phyloP scores from a whole-genome alignment of 2,329 filamentous ascomycete species.

The Phaeosphaeria sp. region DNA sequence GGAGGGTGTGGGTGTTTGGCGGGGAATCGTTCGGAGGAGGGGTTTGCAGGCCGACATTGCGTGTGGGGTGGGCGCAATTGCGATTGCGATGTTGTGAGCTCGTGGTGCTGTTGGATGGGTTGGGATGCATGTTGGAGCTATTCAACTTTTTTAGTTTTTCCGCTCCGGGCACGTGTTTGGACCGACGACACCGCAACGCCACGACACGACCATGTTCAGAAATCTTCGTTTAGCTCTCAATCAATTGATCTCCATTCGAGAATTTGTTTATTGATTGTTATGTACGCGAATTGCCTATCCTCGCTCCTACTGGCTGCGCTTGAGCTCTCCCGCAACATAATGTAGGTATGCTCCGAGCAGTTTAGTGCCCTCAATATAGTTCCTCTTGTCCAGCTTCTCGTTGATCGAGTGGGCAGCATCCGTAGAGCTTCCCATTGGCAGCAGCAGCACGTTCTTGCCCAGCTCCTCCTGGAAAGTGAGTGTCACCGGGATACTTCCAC shows the following conservation, averaged over 20 bases:
- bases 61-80: slow-evolving; percentile 17
- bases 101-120: slow-evolving; percentile 12
- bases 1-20: slow-evolving; percentile 17
- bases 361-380: slow-evolving; percentile 99
- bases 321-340: slow-evolving; percentile 91
- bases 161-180: slow-evolving; percentile 18
- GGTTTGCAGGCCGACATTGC: slow-evolving; percentile 45
- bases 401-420: slow-evolving; percentile 98
- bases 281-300: background rate
- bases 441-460: slow-evolving; percentile 92
- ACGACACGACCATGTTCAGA: background rate
- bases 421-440: slow-evolving; percentile 97
- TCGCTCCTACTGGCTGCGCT: slow-evolving; percentile 32
- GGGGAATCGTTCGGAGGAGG: slow-evolving; percentile 30
- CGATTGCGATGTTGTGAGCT: slow-evolving; percentile 13
- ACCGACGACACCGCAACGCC: slow-evolving; percentile 7
- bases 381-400: slow-evolving; percentile 95
- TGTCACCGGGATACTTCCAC: slow-evolving; percentile 95
- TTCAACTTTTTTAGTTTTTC: slow-evolving; percentile 38
- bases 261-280: background rate
- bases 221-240: background rate
- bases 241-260: background rate
- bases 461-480: slow-evolving; percentile 97
- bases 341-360: slow-evolving; percentile 92
- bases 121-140: slow-evolving; percentile 16